These are phyloP conservation scores for Ormosia emarginata DNA, from an alignment of 306 rosid species.

Conservation along the genomic window DNA sequence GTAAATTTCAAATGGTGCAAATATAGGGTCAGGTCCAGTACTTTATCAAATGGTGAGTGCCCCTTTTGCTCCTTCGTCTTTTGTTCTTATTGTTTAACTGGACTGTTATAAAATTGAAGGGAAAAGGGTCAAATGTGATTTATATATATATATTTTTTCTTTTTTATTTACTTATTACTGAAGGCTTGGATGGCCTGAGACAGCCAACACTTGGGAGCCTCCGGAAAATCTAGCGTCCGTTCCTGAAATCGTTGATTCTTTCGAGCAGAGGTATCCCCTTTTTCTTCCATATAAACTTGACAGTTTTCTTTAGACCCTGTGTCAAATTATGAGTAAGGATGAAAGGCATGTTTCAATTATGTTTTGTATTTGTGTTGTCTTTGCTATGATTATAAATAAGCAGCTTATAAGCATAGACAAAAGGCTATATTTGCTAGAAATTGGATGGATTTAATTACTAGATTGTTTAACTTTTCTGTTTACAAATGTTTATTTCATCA, in stretches of 20 bases:
- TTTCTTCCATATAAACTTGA: neutral
- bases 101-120: neutral
- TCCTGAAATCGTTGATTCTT: slow-evolving; percentile 69
- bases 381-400: neutral
- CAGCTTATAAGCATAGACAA: neutral
- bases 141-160: neutral
- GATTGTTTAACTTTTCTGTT: neutral
- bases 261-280: slow-evolving; percentile 65
- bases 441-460: neutral
- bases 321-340: neutral
- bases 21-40: slow-evolving; percentile 77
- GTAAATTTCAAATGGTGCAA: slow-evolving; percentile 10
- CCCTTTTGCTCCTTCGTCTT: neutral
- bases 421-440: neutral
- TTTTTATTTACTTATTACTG: neutral
- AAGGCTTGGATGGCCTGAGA: slow-evolving; percentile 91
- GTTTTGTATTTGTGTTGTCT: neutral
- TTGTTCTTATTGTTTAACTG: neutral
- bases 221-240: slow-evolving; percentile 66
- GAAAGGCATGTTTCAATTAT: neutral
- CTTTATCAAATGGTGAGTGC: slow-evolving; percentile 79
- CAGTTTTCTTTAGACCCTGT: neutral
- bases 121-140: neutral
- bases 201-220: slow-evolving; percentile 97
- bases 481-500: slow-evolving; percentile 2